Conservation (phyloP, 164 flowering plant genomes). For the Platanus orientalis region DNA sequence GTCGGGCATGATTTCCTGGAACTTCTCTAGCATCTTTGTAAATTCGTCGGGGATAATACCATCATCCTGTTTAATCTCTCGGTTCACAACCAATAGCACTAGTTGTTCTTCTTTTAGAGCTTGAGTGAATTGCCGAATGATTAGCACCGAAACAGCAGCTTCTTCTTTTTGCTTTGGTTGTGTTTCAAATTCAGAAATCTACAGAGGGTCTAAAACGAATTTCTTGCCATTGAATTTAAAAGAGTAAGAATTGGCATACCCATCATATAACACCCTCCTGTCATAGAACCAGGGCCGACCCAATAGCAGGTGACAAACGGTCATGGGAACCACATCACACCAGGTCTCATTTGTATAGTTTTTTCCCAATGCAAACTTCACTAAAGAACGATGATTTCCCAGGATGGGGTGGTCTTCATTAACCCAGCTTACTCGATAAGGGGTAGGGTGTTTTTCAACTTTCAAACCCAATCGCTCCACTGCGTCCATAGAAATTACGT, state of each 20-base stretch:
- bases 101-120: not conserved
- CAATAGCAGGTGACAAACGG: constrained; percentile 9
- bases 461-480: not conserved
- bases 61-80: not conserved
- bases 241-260: no score
- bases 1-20: no score
- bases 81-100: no score
- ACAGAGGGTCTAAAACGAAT: not conserved
- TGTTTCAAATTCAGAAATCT: not conserved
- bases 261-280: no score
- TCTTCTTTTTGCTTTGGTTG: no score
- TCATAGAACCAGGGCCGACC: constrained; percentile 17
- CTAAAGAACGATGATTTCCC: not conserved
- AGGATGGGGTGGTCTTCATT: no score
- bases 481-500: not conserved
- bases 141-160: not conserved
- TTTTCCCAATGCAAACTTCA: not conserved
- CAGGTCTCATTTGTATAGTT: no score
- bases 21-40: no score
- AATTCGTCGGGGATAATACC: not conserved
- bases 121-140: not conserved
- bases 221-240: no score
- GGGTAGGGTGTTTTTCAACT: not conserved
- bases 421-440: not conserved
- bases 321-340: constrained; percentile 11